phyloP scores from a whole-genome alignment of 2,329 filamentous ascomycete genomes.

The Ophiostoma piceae region DNA sequence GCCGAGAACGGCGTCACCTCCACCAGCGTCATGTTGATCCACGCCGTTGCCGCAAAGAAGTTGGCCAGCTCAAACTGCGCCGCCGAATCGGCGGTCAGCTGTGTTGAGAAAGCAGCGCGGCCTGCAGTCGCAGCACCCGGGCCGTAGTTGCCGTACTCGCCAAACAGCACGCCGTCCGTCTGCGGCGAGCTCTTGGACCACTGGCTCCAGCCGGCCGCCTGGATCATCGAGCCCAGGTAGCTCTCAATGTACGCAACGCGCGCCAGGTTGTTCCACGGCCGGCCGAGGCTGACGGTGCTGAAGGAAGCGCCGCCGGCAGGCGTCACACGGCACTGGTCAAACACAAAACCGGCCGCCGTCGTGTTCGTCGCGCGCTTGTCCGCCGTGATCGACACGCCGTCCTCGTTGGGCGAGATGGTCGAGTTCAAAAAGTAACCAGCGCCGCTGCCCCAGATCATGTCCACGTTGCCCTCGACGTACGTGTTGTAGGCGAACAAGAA shows the following conservation, averaged over 20 bases:
- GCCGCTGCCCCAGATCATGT: slow-evolving; percentile 37
- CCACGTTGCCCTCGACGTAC: slow-evolving; percentile 35
- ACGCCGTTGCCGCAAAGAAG: slow-evolving; percentile 39
- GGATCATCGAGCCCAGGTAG: slow-evolving; percentile 8
- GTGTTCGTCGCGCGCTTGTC: slow-evolving; percentile 33
- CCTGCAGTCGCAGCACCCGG: slow-evolving; percentile 20
- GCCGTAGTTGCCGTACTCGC: slow-evolving; percentile 43
- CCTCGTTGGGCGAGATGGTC: slow-evolving; percentile 36
- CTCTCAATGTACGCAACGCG: slow-evolving; percentile 43
- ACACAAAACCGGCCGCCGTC: slow-evolving; percentile 42
- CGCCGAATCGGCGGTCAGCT: slow-evolving; percentile 26
- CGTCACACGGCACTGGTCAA: slow-evolving; percentile 42
- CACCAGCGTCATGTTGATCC: slow-evolving; percentile 40
- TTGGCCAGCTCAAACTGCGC: slow-evolving; percentile 38
- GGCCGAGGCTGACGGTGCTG: slow-evolving; percentile 42
- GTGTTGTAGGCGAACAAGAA: slow-evolving; percentile 19
- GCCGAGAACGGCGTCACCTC: slow-evolving; percentile 35
- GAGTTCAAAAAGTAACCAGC: slow-evolving; percentile 42
- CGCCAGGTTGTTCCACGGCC: slow-evolving; percentile 44
- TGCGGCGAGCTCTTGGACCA: slow-evolving; percentile 35
- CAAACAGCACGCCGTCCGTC: slow-evolving; percentile 33
- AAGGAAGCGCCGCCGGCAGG: background rate
- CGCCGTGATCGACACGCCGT: slow-evolving; percentile 19
- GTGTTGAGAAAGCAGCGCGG: slow-evolving; percentile 4
- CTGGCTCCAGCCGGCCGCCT: slow-evolving; percentile 47